Conservation (phyloP, 176 grass and related monocot genomes). For the Hsuehochloa calcarea region DNA sequence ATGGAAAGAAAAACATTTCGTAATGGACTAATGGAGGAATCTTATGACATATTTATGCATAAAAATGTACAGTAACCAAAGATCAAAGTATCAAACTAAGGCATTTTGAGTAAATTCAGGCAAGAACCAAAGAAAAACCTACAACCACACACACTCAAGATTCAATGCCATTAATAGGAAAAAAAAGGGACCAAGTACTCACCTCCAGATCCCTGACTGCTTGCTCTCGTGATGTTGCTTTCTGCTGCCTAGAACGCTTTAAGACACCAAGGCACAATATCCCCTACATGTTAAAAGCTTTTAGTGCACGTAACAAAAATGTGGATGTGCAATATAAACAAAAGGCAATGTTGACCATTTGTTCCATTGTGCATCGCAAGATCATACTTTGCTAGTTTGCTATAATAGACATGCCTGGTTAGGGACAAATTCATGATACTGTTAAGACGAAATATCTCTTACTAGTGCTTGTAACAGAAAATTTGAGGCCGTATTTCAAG, state of each 20-base stretch:
- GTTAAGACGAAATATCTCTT: neutral
- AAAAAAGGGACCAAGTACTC: constrained; percentile 28
- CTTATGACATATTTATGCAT: neutral
- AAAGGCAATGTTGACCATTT: neutral
- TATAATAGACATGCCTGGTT: neutral
- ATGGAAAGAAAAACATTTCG: neutral
- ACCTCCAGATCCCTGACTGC: constrained; percentile 80
- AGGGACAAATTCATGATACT: neutral
- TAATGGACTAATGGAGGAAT: neutral
- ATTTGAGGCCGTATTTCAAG: neutral
- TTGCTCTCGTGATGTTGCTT: constrained; percentile 70
- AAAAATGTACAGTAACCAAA: neutral
- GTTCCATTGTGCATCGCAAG: neutral
- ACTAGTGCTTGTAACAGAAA: neutral
- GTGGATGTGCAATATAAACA: constrained; percentile 8
- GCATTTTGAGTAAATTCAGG: neutral
- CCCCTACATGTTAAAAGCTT: constrained; percentile 60
- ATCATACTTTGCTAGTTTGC: neutral
- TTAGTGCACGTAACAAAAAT: constrained; percentile 6
- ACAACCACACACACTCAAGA: neutral
- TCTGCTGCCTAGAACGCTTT: constrained; percentile 71
- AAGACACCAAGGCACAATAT: constrained; percentile 74
- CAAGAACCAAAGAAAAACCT: neutral
- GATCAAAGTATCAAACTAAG: neutral
- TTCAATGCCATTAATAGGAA: neutral